phyloP scores from a whole-genome alignment of 768 basidiomycete species.

The Collybiopsis confluens region DNA sequence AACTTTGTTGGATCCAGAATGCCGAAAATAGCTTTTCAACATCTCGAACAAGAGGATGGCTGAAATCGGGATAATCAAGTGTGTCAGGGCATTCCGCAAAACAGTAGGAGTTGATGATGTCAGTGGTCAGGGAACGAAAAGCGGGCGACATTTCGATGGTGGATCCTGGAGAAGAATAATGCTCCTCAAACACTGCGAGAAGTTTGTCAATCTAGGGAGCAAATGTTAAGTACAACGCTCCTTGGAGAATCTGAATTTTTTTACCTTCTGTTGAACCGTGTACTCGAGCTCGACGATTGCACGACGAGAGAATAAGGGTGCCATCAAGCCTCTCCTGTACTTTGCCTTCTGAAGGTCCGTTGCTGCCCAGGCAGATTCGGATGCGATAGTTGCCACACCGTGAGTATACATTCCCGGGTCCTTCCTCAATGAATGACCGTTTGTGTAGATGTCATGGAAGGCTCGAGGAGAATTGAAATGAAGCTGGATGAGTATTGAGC shows the following conservation, averaged over 20 bases:
- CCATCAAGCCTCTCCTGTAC: slow-evolving; percentile 12
- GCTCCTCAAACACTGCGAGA: not conserved
- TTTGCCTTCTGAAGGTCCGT: slow-evolving; percentile 13
- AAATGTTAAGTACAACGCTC: not conserved
- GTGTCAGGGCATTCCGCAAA: slow-evolving; percentile 12
- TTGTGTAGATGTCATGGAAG: slow-evolving; percentile 20
- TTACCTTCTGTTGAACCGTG: slow-evolving; percentile 12
- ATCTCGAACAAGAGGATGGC: slow-evolving; percentile 7
- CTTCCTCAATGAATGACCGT: slow-evolving; percentile 11
- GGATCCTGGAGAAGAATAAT: not conserved
- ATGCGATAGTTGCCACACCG: slow-evolving; percentile 6
- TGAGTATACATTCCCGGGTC: slow-evolving; percentile 11
- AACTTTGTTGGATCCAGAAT: slow-evolving; percentile 3
- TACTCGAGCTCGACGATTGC: slow-evolving; percentile 14
- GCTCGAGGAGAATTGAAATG: slow-evolving; percentile 19
- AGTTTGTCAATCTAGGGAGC: slow-evolving; percentile 7
- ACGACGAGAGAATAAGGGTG: slow-evolving; percentile 15
- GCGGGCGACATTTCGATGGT: slow-evolving; percentile 13
- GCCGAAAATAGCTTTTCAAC: not conserved
- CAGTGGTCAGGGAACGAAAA: slow-evolving; percentile 13
- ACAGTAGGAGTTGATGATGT: slow-evolving; percentile 16
- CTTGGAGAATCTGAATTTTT: not conserved
- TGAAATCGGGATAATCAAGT: slow-evolving; percentile 11
- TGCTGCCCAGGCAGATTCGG: slow-evolving; percentile 10
- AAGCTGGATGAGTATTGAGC: slow-evolving; percentile 11